A percentile compares a stretch with the other conserved stretches of the same genome.
These are phyloP conservation scores for Hemerocallis citrina DNA, from an alignment of 106 monocot genomes.

Conservation along the genomic window DNA sequence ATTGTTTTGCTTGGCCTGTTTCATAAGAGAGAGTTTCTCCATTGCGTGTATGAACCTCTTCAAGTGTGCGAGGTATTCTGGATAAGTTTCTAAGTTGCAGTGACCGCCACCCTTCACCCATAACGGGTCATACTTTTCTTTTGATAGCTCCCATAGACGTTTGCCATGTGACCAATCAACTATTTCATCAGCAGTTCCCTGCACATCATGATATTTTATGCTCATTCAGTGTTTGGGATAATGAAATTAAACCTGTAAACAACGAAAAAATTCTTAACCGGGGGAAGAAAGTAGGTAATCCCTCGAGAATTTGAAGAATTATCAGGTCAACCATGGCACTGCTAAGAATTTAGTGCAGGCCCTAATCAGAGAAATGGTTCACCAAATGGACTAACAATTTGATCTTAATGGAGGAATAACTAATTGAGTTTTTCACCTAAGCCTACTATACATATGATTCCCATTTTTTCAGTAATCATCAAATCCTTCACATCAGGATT, in stretches of 20 bases:
- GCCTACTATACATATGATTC: too few species aligned
- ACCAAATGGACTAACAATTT: too few species aligned
- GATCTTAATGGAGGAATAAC: too few species aligned
- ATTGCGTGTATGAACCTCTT: constrained; percentile 64
- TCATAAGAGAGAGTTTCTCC: constrained; percentile 54
- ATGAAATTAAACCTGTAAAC: background rate
- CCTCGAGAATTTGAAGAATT: too few species aligned
- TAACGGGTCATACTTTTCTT: constrained; percentile 86
- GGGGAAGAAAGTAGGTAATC: too few species aligned
- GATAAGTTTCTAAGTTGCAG: constrained; percentile 90
- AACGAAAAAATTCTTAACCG: too few species aligned
- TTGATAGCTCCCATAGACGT: constrained; percentile 81
- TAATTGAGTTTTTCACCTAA: too few species aligned
- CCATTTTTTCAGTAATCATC: too few species aligned
- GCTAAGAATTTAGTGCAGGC: too few species aligned
- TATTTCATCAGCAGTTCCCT: constrained; percentile 89
- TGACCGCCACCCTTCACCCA: constrained; percentile 95
- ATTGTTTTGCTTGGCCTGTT: constrained; percentile 29
- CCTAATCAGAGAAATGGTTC: too few species aligned
- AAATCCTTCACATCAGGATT: too few species aligned
- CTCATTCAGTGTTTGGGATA: background rate
- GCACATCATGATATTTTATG: constrained; percentile 6
- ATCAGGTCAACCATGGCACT: too few species aligned
- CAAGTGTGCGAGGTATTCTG: constrained; percentile 83
- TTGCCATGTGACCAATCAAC: constrained; percentile 89